Conservation (phyloP, 1,139 yeast genomes). For the Debaryomycetaceae sp. region DNA sequence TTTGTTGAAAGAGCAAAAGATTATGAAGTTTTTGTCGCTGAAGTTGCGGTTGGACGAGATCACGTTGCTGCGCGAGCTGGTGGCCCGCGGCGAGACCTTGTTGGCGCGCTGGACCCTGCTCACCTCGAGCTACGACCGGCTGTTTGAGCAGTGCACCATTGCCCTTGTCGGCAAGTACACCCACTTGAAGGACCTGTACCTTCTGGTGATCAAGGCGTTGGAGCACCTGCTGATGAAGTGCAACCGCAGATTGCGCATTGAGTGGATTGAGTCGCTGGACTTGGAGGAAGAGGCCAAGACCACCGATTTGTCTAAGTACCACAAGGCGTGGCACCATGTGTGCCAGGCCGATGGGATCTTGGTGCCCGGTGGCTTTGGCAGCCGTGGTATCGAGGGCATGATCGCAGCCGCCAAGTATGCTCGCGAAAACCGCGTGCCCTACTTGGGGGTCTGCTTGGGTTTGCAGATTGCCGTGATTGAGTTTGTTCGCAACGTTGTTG, state of each 20-base stretch:
- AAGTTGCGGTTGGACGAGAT: conserved; percentile 62
- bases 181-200: conserved; percentile 88
- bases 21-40: conserved; percentile 68
- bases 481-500: conserved; percentile 78
- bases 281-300: conserved; percentile 71
- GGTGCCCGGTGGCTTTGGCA: conserved; percentile 98
- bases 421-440: conserved; percentile 89
- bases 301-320: conserved; percentile 70
- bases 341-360: conserved; percentile 96
- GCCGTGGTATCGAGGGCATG: conserved; percentile 98
- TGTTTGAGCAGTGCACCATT: conserved; percentile 83
- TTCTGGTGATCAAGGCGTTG: conserved; percentile 89
- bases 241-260: conserved; percentile 75
- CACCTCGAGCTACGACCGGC: conserved; percentile 73
- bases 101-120: conserved; percentile 76
- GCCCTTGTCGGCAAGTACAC: conserved; percentile 98
- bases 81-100: conserved; percentile 60
- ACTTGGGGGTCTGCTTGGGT: conserved; percentile 95
- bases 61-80: conserved; percentile 49
- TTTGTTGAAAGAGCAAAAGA: conserved; percentile 79
- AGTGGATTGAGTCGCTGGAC: conserved; percentile 95
- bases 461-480: conserved; percentile 97
- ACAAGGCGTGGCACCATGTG: conserved; percentile 92
- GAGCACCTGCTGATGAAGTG: conserved; percentile 95
- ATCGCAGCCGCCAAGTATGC: conserved; percentile 96